Evolutionary conservation across 371 early-diverging fungal species (phyloP).

Genomic region (Fennellomyces sp.): DNA sequence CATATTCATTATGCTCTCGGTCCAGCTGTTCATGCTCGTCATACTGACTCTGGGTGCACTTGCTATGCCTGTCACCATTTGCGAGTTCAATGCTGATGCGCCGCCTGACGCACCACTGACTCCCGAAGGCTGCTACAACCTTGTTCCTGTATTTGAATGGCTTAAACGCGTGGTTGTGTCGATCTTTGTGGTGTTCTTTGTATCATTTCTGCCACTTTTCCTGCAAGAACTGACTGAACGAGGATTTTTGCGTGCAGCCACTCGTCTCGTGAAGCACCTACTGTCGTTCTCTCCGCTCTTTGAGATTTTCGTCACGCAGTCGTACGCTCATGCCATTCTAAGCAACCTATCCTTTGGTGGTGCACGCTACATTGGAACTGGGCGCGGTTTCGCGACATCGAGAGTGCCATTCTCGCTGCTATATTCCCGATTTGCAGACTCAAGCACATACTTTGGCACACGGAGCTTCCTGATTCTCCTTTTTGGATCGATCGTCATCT

Average conservation of each 20-base stretch:
- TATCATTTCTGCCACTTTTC: slow-evolving; percentile 85
- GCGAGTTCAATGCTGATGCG: slow-evolving; percentile 41
- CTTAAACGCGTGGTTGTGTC: slow-evolving; percentile 78
- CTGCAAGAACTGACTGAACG: slow-evolving; percentile 85
- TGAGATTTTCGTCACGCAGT: slow-evolving; percentile 88
- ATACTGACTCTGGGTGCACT: slow-evolving; percentile 74
- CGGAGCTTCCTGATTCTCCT: slow-evolving; percentile 66
- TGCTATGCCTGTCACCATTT: slow-evolving; percentile 57
- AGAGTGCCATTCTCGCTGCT: slow-evolving; percentile 74
- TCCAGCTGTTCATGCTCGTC: slow-evolving; percentile 87
- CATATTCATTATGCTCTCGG: slow-evolving; percentile 84
- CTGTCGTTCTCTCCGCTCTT: slow-evolving; percentile 84
- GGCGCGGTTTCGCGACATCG: slow-evolving; percentile 88
- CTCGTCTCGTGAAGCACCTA: slow-evolving; percentile 82
- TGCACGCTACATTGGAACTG: slow-evolving; percentile 85
- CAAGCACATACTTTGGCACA: slow-evolving; percentile 79
- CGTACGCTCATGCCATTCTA: slow-evolving; percentile 79
- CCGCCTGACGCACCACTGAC: slow-evolving; percentile 45
- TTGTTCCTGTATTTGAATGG: slow-evolving; percentile 79
- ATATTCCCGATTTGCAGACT: slow-evolving; percentile 79
- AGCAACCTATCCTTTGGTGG: slow-evolving; percentile 83
- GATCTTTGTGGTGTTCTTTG: slow-evolving; percentile 74
- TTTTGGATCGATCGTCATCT: slow-evolving; percentile 71
- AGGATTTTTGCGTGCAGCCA: slow-evolving; percentile 72
- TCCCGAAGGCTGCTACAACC: slow-evolving; percentile 67